Conservation (phyloP, 2,329 filamentous ascomycete species). For the Phoma sp. region DNA sequence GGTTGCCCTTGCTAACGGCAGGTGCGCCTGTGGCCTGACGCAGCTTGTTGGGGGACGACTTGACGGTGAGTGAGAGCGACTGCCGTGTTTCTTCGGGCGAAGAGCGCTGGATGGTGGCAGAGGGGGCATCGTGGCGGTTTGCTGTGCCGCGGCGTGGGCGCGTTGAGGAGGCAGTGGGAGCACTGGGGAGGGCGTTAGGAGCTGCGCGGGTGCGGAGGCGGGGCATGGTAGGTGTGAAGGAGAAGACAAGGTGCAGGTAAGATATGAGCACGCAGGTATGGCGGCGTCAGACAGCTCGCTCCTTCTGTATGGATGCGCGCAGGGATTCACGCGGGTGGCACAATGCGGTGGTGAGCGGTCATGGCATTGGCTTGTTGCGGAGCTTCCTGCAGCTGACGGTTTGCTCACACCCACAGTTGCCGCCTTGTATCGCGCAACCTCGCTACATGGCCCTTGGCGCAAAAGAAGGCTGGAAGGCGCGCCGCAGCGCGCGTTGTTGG, state of each 20-base stretch:
- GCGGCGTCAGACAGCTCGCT: conserved; percentile 26
- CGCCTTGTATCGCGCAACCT: conserved; percentile 27
- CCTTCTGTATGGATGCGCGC: conserved; percentile 15
- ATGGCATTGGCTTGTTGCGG: conserved; percentile 20
- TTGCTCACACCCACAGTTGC: conserved; percentile 12
- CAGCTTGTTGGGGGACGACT: conserved; percentile 58
- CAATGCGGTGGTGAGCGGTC: conserved; percentile 28
- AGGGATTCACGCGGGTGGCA: conserved; percentile 33
- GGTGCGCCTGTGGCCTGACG: conserved; percentile 55
- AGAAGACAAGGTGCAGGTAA: background rate
- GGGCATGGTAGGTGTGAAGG: conserved; percentile 38
- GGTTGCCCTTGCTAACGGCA: conserved; percentile 32
- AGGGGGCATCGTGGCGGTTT: conserved; percentile 37
- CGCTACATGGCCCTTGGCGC: conserved; percentile 30
- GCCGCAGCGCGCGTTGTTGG: conserved; percentile 23
- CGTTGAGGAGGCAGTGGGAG: conserved; percentile 47
- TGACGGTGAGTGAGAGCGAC: conserved; percentile 59
- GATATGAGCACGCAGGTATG: conserved; percentile 18
- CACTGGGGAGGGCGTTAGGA: conserved; percentile 44
- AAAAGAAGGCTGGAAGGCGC: conserved; percentile 16
- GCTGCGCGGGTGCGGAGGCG: conserved; percentile 48
- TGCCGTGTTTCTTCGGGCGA: conserved; percentile 53
- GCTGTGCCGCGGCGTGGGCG: conserved; percentile 48
- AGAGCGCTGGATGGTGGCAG: conserved; percentile 48
- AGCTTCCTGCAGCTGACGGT: conserved; percentile 14